Percentiles rank a stretch among this genome's conserved stretches.
phyloP scores from a whole-genome alignment of 352 stramenopile species.

The Globisporangium rhizosaccharum region DNA sequence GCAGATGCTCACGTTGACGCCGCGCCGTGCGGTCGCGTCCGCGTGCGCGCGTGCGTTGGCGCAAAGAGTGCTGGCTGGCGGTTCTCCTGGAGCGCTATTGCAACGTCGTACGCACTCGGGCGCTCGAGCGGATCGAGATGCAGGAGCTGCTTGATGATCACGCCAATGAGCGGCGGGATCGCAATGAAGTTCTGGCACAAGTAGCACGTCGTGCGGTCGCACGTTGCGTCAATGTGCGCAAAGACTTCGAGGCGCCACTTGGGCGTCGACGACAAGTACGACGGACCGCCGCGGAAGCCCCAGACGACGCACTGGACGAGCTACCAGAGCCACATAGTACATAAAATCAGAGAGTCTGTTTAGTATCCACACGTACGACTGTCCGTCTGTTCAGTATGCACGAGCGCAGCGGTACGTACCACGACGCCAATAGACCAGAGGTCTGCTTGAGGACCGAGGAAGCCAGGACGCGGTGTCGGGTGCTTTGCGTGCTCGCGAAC shows the following conservation, averaged over 20 bases:
- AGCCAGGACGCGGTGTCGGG: slow-evolving; percentile 51
- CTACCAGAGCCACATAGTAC: slow-evolving; percentile 16
- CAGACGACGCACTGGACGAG: slow-evolving; percentile 78
- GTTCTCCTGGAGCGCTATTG: slow-evolving; percentile 63
- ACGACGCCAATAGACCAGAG: slow-evolving; percentile 80
- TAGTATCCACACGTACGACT: background rate
- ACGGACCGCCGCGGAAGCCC: slow-evolving; percentile 66
- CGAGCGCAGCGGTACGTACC: slow-evolving; percentile 28
- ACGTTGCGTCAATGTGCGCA: slow-evolving; percentile 63
- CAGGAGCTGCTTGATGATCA: slow-evolving; percentile 74
- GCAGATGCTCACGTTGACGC: background rate
- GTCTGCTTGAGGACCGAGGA: slow-evolving; percentile 66
- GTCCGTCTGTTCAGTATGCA: too few species aligned
- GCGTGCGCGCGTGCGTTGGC: slow-evolving; percentile 12
- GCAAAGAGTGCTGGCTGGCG: slow-evolving; percentile 50
- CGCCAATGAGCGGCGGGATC: slow-evolving; percentile 67
- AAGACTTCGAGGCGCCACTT: slow-evolving; percentile 79
- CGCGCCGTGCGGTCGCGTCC: background rate
- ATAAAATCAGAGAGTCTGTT: background rate
- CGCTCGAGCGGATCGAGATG: slow-evolving; percentile 61
- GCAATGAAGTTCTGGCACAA: slow-evolving; percentile 78
- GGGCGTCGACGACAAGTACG: slow-evolving; percentile 45
- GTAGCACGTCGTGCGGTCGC: slow-evolving; percentile 46
- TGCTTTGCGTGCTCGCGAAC: slow-evolving; percentile 56
- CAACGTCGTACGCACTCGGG: slow-evolving; percentile 69